Conservation (phyloP, 2,329 filamentous ascomycete species). For the Clonostachys rhizophaga region DNA sequence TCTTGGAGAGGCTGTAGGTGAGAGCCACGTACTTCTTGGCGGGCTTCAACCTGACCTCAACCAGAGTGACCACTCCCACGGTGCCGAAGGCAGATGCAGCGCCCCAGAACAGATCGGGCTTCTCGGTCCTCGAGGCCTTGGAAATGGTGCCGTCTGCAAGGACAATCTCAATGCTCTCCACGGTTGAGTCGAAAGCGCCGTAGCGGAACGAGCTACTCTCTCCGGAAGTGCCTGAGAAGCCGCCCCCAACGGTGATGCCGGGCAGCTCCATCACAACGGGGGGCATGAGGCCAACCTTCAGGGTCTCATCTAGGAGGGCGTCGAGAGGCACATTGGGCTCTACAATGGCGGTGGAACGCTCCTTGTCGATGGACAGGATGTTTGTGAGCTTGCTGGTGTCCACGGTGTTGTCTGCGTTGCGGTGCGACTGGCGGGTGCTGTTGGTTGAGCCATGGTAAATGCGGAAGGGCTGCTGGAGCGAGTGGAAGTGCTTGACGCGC, state of each 20-base stretch:
- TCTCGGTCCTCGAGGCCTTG: slow-evolving; percentile 46
- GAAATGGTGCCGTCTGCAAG: slow-evolving; percentile 55
- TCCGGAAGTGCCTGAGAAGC: slow-evolving; percentile 62
- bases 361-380: slow-evolving; percentile 55
- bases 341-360: slow-evolving; percentile 52
- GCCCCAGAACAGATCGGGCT: slow-evolving; percentile 58
- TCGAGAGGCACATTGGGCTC: slow-evolving; percentile 71
- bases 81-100: slow-evolving; percentile 64
- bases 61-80: slow-evolving; percentile 59
- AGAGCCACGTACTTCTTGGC: slow-evolving; percentile 53
- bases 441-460: slow-evolving; percentile 76
- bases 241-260: slow-evolving; percentile 67
- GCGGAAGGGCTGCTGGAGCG: slow-evolving; percentile 52
- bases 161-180: slow-evolving; percentile 61
- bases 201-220: slow-evolving; percentile 66
- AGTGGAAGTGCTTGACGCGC: slow-evolving; percentile 36
- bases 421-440: slow-evolving; percentile 59
- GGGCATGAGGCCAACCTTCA: slow-evolving; percentile 52
- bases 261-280: slow-evolving; percentile 69
- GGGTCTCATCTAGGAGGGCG: slow-evolving; percentile 50
- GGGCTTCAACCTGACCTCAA: slow-evolving; percentile 55
- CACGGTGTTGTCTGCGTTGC: slow-evolving; percentile 48
- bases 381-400: slow-evolving; percentile 62
- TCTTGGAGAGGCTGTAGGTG: slow-evolving; percentile 44
- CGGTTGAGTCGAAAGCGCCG: slow-evolving; percentile 59